Conservation (phyloP, 2,329 filamentous ascomycete genomes). For the Botrytis aclada region DNA sequence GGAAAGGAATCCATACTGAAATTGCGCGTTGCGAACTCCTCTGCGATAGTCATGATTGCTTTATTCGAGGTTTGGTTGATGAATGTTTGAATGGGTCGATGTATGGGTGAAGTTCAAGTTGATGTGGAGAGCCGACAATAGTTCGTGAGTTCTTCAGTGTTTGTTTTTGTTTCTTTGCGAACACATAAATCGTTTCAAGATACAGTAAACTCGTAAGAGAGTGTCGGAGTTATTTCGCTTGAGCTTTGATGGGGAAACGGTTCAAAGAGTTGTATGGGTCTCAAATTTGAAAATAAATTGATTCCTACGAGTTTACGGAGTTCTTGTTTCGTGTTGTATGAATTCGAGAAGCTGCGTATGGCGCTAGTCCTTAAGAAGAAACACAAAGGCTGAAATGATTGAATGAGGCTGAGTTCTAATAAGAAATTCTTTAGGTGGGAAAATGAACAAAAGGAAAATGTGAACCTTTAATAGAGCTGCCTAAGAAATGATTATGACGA, state of each 20-base stretch:
- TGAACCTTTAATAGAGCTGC: not conserved
- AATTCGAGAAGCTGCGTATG: slow-evolving; percentile 18
- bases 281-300: slow-evolving; percentile 2
- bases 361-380: slow-evolving; percentile 14
- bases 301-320: slow-evolving; percentile 7
- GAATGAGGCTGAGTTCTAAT: slow-evolving; percentile 9
- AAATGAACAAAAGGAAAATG: not conserved
- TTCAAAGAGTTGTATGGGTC: slow-evolving; percentile 4
- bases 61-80: slow-evolving; percentile 15
- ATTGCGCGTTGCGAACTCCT: slow-evolving; percentile 70
- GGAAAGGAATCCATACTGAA: slow-evolving; percentile 58
- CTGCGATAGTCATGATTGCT: slow-evolving; percentile 65
- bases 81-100: slow-evolving; percentile 4
- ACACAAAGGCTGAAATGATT: slow-evolving; percentile 11
- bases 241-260: slow-evolving; percentile 11
- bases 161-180: slow-evolving; percentile 13
- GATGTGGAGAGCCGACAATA: not conserved
- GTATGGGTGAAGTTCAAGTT: not conserved
- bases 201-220: not conserved
- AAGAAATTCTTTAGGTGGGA: not conserved
- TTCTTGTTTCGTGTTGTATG: slow-evolving; percentile 6
- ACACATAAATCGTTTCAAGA: slow-evolving; percentile 19
- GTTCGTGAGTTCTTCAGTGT: slow-evolving; percentile 3
- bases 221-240: slow-evolving; percentile 4
- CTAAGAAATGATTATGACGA: slow-evolving; percentile 3